Evolutionary conservation across 306 rosid genomes (phyloP).

Genomic region (Purshia tridentata): DNA sequence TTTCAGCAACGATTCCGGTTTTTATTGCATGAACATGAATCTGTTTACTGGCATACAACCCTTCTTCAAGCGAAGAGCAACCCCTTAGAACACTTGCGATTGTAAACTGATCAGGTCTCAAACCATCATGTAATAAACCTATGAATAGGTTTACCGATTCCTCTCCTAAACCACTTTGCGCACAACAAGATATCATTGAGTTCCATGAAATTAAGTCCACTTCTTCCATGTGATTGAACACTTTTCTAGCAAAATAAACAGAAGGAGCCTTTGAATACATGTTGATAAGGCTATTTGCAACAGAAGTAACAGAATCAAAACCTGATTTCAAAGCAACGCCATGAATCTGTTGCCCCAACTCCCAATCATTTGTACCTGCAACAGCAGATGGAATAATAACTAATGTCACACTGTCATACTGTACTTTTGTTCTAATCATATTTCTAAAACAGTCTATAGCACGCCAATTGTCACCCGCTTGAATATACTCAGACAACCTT

Average conservation of each 20-base stretch:
- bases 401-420: slow-evolving; percentile 50
- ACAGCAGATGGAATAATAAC: slow-evolving; percentile 51
- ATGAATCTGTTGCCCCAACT: slow-evolving; percentile 67
- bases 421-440: slow-evolving; percentile 43
- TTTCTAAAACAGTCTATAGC: slow-evolving; percentile 53
- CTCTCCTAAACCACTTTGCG: slow-evolving; percentile 45
- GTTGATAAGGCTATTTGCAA: slow-evolving; percentile 69
- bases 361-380: slow-evolving; percentile 34
- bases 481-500: slow-evolving; percentile 44
- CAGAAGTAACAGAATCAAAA: slow-evolving; percentile 41
- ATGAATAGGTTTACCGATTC: slow-evolving; percentile 46
- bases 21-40: slow-evolving; percentile 64
- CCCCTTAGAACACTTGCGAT: slow-evolving; percentile 68
- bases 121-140: slow-evolving; percentile 48
- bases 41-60: slow-evolving; percentile 46
- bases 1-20: slow-evolving; percentile 42
- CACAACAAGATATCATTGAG: slow-evolving; percentile 69
- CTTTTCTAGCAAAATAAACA: slow-evolving; percentile 35
- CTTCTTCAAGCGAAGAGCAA: slow-evolving; percentile 56
- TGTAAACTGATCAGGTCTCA: slow-evolving; percentile 66
- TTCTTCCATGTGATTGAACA: slow-evolving; percentile 53
- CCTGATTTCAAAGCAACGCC: slow-evolving; percentile 44
- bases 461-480: slow-evolving; percentile 49
- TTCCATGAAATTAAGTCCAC: slow-evolving; percentile 82
- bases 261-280: slow-evolving; percentile 64